Percentiles rank a stretch among this genome's conserved stretches.
Evolutionary conservation across 2,329 filamentous ascomycete genomes (phyloP).

Genomic region (Scorias spongiosa): DNA sequence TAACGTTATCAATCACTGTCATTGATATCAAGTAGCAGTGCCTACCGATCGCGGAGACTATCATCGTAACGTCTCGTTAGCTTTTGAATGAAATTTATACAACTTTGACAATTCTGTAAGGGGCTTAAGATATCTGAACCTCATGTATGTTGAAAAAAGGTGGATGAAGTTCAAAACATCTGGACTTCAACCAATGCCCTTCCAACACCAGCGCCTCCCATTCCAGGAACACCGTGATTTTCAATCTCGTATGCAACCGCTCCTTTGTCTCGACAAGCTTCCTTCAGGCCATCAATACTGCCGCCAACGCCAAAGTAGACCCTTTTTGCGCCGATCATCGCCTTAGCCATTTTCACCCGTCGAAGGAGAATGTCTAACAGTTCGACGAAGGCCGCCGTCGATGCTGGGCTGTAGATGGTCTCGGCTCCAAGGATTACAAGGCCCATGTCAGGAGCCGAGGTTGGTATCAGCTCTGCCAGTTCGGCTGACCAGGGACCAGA

Average conservation of each 20-base stretch:
- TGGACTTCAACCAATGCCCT: conserved; percentile 33
- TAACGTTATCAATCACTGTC: no score
- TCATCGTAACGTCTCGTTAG: no score
- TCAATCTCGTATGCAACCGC: conserved; percentile 34
- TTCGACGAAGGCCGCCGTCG: conserved; percentile 52
- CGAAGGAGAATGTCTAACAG: conserved; percentile 45
- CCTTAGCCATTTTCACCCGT: conserved; percentile 38
- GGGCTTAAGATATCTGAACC: no score
- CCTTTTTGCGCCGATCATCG: conserved; percentile 60
- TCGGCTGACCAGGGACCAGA: conserved; percentile 51
- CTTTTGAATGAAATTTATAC: no score
- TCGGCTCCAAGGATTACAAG: conserved; percentile 56
- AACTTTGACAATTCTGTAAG: no score
- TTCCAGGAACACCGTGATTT: conserved; percentile 28
- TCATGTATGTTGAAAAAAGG: neutral
- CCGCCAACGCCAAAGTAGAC: conserved; percentile 77
- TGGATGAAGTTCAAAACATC: conserved; percentile 15
- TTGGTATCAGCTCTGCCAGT: conserved; percentile 44
- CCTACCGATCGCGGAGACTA: no score
- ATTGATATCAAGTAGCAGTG: no score
- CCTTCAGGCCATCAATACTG: conserved; percentile 58
- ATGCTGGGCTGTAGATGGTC: conserved; percentile 68
- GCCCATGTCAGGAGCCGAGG: conserved; percentile 22
- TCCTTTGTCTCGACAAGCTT: conserved; percentile 25
- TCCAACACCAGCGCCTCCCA: conserved; percentile 26